Base-by-base conservation (phyloP, 768 basidiomycete genomes). In the Amanita pallidorosea region DNA sequence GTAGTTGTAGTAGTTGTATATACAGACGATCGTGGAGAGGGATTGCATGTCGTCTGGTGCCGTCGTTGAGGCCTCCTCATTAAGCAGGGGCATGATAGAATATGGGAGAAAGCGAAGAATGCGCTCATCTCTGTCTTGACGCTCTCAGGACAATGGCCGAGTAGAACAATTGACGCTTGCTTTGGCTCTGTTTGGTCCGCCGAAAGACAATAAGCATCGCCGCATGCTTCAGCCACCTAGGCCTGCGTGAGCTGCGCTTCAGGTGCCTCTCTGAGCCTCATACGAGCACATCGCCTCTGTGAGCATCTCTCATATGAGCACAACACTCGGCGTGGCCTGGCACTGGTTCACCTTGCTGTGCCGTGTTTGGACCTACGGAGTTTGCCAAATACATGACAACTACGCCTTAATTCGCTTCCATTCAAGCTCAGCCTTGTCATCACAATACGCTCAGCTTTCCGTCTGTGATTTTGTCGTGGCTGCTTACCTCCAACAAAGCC, bases 11-110 rank as follows among this genome's bases (percentile, higher is more conserved):
- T 46, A 23, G 29, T 48, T 13, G 53, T 49, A 38, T 59, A 59
- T 48, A 64, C 51, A 23, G 62, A 63, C 13, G 58, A 51, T 23
- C 61, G 55, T 17, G 58, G 61, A 17, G 62, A 57, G 35, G 59
- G 48, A n/a, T 35, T 58, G 55, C 22, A 60, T 55, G 47, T 63
- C 62, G 22, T 47, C 18, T 47, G 18, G 45, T 9, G 45, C 36
- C 45, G 45, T 47, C 17, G 45, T n/a, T 11, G 33, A 22, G 20
- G 33, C n/a, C 33, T 36, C 34, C 33, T 35, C 45, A 34, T 23
- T 7, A 23, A 47, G 29, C 17, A 33, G 13, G 18, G 33, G 37
- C 36, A 49, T 37, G 36, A 17, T 37, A 27, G 47, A 20, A 0
- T 29, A 25, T 18, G 47, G 47, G 35, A 27, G 38, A 49, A 37